Conservation (phyloP, 768 basidiomycete species). For the Xerocomus brunneocitrinus region DNA sequence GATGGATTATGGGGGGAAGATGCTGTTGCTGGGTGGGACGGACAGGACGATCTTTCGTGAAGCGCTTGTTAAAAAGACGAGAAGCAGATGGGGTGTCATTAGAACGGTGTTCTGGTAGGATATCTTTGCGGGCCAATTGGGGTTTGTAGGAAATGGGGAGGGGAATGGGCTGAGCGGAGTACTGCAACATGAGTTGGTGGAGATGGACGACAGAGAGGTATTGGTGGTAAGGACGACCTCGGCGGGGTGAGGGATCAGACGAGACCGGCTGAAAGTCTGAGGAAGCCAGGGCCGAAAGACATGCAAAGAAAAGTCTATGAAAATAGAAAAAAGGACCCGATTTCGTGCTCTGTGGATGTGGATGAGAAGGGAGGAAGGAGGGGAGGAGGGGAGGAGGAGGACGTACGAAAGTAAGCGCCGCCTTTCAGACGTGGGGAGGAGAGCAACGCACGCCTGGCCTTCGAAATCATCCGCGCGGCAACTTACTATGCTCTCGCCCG, state of each 20-base stretch:
- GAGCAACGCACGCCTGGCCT: slow-evolving; percentile 22
- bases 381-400: slow-evolving; percentile 1
- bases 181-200: slow-evolving; percentile 56
- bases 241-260: slow-evolving; percentile 42
- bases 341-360: slow-evolving; percentile 2
- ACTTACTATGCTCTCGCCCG: neutral
- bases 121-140: slow-evolving; percentile 30
- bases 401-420: slow-evolving; percentile 22
- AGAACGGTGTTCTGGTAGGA: slow-evolving; percentile 23
- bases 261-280: slow-evolving; percentile 42
- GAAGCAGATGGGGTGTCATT: slow-evolving; percentile 27
- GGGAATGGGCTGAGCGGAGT: slow-evolving; percentile 34
- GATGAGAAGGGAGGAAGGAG: neutral
- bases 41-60: slow-evolving; percentile 28
- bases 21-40: slow-evolving; percentile 17
- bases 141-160: slow-evolving; percentile 31
- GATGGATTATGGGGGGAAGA: slow-evolving; percentile 7
- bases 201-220: slow-evolving; percentile 28
- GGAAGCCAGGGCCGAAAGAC: slow-evolving; percentile 23
- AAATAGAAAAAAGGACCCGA: neutral
- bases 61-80: slow-evolving; percentile 33
- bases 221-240: slow-evolving; percentile 31
- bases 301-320: slow-evolving; percentile 22
- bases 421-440: slow-evolving; percentile 25
- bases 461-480: slow-evolving; percentile 8